A percentile compares a stretch with the other conserved stretches of the same genome.
These are phyloP conservation scores for Papiliotrema laurentii DNA, from an alignment of 1,284 basidiomycete genomes.

Conservation along the genomic window DNA sequence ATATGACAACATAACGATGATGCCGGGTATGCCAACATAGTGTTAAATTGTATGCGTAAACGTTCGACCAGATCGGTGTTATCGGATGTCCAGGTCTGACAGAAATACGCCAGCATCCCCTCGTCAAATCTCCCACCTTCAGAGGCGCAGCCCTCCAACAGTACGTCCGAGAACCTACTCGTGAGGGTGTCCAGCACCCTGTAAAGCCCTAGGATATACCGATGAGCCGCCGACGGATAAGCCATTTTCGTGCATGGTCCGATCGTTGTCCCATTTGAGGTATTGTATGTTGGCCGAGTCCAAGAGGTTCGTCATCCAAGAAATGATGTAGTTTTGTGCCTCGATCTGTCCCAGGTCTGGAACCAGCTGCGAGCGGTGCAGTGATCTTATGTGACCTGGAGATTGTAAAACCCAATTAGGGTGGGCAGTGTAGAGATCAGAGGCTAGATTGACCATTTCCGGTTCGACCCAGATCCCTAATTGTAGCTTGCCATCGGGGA, in stretches of 20 bases:
- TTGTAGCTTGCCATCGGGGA: constrained; percentile 9
- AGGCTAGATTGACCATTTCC: constrained; percentile 36
- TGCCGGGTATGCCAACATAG: constrained; percentile 27
- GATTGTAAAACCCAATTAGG: constrained; percentile 34
- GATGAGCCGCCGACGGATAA: constrained; percentile 18
- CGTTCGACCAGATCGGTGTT: constrained; percentile 33
- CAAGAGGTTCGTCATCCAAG: constrained; percentile 17
- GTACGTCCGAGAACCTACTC: constrained; percentile 23
- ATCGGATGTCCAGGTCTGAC: constrained; percentile 33
- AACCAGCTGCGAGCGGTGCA: constrained; percentile 30
- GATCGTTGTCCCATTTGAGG: constrained; percentile 40
- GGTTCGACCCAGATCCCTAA: constrained; percentile 41
- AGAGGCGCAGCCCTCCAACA: constrained; percentile 36
- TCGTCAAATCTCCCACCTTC: constrained; percentile 36
- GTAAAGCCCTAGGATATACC: constrained; percentile 36
- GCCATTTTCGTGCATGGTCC: constrained; percentile 35
- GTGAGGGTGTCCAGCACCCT: constrained; percentile 26
- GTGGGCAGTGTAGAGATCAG: constrained; percentile 29
- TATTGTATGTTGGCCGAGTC: constrained; percentile 23
- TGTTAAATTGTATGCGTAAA: constrained; percentile 32
- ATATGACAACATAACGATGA: constrained; percentile 30
- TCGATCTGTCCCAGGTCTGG: constrained; percentile 23
- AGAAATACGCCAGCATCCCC: constrained; percentile 30
- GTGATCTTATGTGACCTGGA: constrained; percentile 14
- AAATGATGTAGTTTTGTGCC: constrained; percentile 35